Conservation (phyloP, 257 asterid genomes). For the Primulina huaijiensis region DNA sequence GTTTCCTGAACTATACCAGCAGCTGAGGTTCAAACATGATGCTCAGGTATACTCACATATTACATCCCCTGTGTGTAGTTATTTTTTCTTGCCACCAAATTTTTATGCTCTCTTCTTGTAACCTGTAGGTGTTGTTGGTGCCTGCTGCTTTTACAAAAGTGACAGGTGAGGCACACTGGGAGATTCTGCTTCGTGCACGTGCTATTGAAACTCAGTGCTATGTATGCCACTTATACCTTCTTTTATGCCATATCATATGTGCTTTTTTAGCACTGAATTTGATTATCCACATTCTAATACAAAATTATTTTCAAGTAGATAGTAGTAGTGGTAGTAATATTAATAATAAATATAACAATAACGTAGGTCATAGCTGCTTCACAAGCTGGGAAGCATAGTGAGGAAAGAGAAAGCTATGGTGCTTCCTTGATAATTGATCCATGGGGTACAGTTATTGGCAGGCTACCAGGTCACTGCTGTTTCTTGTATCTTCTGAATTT, state of each 20-base stretch:
- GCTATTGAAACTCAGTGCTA: constrained; percentile 96
- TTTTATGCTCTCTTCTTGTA: background rate
- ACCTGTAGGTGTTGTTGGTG: constrained; percentile 61
- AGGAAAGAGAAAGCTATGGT: constrained; percentile 78
- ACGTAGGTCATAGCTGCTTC: constrained; percentile 79
- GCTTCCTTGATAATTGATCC: constrained; percentile 86
- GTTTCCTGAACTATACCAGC: constrained; percentile 93
- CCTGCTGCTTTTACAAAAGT: constrained; percentile 88
- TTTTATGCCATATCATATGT: background rate
- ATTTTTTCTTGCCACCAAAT: constrained; percentile 12
- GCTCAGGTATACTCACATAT: constrained; percentile 43
- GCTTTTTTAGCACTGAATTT: background rate
- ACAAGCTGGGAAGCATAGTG: constrained; percentile 87
- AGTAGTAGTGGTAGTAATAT: no score
- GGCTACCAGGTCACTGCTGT: constrained; percentile 45
- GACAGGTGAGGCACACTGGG: constrained; percentile 97
- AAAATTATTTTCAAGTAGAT: background rate
- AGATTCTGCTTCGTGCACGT: constrained; percentile 87
- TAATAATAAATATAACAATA: background rate
- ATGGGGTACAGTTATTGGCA: constrained; percentile 79
- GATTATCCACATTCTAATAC: background rate
- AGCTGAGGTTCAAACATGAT: constrained; percentile 66
- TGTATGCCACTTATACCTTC: constrained; percentile 35
- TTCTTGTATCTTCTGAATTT: background rate
- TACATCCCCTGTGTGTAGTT: background rate